Evolutionary conservation across 257 asterid genomes (phyloP).

Genomic region (Cruciata laevipes): DNA sequence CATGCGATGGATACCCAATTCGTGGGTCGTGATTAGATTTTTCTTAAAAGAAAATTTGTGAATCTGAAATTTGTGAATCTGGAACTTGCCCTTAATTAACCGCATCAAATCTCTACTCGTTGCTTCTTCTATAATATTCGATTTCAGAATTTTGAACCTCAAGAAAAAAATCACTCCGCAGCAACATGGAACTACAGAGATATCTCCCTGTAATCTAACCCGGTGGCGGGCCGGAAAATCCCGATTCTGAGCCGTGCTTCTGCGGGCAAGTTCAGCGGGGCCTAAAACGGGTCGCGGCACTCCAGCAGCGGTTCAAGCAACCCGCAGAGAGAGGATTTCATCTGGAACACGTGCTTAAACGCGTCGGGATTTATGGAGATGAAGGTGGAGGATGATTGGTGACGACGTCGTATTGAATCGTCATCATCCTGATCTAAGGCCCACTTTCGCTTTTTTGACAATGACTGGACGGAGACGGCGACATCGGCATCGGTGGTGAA

Average conservation of each 20-base stretch:
- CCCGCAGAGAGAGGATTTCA: slow-evolving; percentile 62
- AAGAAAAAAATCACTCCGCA: slow-evolving; percentile 56
- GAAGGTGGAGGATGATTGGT: slow-evolving; percentile 16
- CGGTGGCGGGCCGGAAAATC: slow-evolving; percentile 63
- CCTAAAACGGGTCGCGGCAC: slow-evolving; percentile 73
- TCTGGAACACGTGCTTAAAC: slow-evolving; percentile 47
- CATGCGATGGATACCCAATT: too few relatives aligned
- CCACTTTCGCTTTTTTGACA: slow-evolving; percentile 57
- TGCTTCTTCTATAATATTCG: background rate
- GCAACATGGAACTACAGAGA: slow-evolving; percentile 51
- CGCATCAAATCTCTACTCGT: too few relatives aligned
- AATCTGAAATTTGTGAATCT: too few relatives aligned
- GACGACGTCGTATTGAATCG: slow-evolving; percentile 15
- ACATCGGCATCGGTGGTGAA: slow-evolving; percentile 43
- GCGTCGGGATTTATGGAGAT: slow-evolving; percentile 44
- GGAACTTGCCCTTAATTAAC: too few relatives aligned
- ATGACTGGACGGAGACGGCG: slow-evolving; percentile 30
- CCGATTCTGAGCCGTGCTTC: slow-evolving; percentile 78
- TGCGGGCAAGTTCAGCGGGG: slow-evolving; percentile 51
- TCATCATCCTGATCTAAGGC: slow-evolving; percentile 12
- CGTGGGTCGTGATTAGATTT: too few relatives aligned
- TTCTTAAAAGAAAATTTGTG: too few relatives aligned
- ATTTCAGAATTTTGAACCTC: slow-evolving; percentile 32
- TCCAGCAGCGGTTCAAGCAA: slow-evolving; percentile 80
- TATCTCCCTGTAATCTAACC: slow-evolving; percentile 52